Conservation (phyloP, 768 basidiomycete genomes). For the Kwoniella mangroviensis region DNA sequence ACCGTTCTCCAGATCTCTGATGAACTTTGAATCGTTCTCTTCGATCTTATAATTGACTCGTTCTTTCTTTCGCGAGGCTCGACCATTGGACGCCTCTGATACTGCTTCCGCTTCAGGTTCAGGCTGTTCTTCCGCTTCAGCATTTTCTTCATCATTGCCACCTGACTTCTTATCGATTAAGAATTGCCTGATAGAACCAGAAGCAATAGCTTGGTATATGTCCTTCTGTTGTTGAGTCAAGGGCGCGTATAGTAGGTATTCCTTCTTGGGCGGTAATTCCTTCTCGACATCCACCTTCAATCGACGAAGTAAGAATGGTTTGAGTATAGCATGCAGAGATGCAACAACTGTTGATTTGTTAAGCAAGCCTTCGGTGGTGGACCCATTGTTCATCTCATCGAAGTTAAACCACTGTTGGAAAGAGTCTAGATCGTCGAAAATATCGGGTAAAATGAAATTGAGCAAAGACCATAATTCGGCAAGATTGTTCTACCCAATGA, state of each 20-base stretch:
- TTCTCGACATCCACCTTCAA: conserved; percentile 91
- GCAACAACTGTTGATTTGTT: conserved; percentile 67
- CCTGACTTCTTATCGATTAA: conserved; percentile 62
- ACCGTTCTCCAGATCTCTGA: conserved; percentile 52
- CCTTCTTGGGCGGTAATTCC: conserved; percentile 79
- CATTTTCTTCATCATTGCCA: conserved; percentile 38
- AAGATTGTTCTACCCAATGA: conserved; percentile 78
- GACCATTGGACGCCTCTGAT: conserved; percentile 6
- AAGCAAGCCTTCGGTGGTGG: conserved; percentile 33
- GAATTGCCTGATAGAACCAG: conserved; percentile 68
- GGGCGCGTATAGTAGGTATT: conserved; percentile 91
- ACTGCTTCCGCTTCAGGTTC: conserved; percentile 43
- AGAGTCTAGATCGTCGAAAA: conserved; percentile 84
- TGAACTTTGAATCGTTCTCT: conserved; percentile 55
- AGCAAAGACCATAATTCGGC: conserved; percentile 92
- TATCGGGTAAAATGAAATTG: conserved; percentile 92
- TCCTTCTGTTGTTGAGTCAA: conserved; percentile 80
- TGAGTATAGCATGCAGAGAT: conserved; percentile 84
- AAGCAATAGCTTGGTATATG: conserved; percentile 78
- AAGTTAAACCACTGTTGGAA: conserved; percentile 79
- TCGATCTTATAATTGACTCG: conserved; percentile 53
- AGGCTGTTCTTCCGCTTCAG: conserved; percentile 30
- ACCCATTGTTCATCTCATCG: conserved; percentile 46
- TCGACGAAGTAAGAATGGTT: conserved; percentile 90
- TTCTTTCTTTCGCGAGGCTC: conserved; percentile 39